These are phyloP conservation scores for Chloromonas sp. DNA, from an alignment of 163 green algal species.

Conservation along the genomic window DNA sequence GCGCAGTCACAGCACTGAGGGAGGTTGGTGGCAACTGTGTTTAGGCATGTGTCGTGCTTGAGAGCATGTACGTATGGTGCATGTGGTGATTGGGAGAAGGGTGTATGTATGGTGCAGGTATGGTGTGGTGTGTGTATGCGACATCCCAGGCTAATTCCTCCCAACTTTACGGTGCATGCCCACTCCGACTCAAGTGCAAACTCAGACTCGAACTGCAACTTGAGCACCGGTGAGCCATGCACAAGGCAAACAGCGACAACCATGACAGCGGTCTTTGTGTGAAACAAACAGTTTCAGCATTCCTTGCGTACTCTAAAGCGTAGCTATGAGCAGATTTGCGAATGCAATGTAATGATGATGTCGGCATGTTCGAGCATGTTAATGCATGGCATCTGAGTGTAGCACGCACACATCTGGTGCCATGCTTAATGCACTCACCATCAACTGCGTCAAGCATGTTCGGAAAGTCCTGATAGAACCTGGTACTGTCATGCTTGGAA, in stretches of 20 bases:
- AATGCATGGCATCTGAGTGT: neutral
- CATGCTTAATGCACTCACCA: constrained; percentile 3
- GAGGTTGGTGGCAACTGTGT: neutral
- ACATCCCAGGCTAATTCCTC: too few species aligned
- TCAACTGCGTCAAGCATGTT: neutral
- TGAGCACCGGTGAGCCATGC: too few species aligned
- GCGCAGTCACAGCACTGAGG: neutral
- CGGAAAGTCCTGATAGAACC: constrained; percentile 9
- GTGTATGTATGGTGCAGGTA: too few species aligned
- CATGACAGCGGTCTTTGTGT: neutral
- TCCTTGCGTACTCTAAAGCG: neutral
- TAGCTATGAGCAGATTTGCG: neutral
- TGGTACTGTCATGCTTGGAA: constrained; percentile 10
- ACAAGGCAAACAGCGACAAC: too few species aligned
- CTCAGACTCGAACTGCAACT: too few species aligned
- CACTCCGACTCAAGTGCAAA: too few species aligned
- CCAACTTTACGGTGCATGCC: too few species aligned
- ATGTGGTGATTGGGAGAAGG: too few species aligned
- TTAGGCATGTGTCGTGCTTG: neutral
- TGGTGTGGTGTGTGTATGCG: neutral
- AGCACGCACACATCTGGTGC: neutral
- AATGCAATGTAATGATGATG: neutral
- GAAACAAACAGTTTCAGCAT: neutral
- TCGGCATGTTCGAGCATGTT: neutral
- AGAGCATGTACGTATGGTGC: too few species aligned